Evolutionary conservation across 495 filamentous ascomycete species (phyloP).

Genomic region (Aspergillus carlsbadensis): DNA sequence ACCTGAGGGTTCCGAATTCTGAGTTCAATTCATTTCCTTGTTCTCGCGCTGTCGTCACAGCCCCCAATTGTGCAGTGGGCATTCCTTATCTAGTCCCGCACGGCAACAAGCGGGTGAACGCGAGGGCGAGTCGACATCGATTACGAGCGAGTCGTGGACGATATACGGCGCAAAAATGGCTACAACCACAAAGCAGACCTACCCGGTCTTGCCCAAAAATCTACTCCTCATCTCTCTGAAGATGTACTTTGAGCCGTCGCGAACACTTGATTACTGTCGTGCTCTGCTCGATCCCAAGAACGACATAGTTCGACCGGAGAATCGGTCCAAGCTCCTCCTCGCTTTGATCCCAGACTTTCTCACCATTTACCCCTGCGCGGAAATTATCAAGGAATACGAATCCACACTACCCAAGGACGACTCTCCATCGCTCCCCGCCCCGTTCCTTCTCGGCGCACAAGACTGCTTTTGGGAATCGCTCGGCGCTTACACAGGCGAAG

Average conservation of each 20-base stretch:
- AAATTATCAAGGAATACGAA: constrained; percentile 46
- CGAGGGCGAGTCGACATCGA: background rate
- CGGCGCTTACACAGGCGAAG: constrained; percentile 76
- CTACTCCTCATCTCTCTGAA: constrained; percentile 79
- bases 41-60: constrained; percentile 6
- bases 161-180: constrained; percentile 12
- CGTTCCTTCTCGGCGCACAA: constrained; percentile 69
- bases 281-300: constrained; percentile 50
- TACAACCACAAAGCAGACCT: constrained; percentile 19
- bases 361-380: constrained; percentile 55
- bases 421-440: constrained; percentile 29
- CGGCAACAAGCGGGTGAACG: background rate
- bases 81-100: background rate
- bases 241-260: constrained; percentile 74
- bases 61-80: background rate
- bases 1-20: background rate
- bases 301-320: constrained; percentile 38
- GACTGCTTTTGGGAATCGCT: constrained; percentile 60
- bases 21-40: background rate
- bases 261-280: constrained; percentile 61
- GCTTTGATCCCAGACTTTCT: constrained; percentile 81
- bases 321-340: constrained; percentile 75
- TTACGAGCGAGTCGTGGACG: background rate
- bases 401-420: constrained; percentile 25
- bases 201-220: constrained; percentile 55